Evolutionary conservation across 768 basidiomycete species (phyloP).

Genomic region (Tubosaeta brunneosetosa): DNA sequence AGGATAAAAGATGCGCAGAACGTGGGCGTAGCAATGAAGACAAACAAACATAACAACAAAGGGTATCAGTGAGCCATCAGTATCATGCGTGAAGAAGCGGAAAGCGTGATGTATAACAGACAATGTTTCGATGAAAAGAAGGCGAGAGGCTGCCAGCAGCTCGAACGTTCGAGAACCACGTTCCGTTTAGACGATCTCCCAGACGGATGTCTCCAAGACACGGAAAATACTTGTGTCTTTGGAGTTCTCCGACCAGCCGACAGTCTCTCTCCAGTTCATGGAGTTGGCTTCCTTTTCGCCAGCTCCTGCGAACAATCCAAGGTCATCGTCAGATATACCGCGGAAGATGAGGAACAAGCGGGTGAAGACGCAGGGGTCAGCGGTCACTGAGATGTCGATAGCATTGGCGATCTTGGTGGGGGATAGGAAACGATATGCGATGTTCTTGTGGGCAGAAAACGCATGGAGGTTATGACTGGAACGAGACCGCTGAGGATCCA

Average conservation of each 20-base stretch:
- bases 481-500: neutral
- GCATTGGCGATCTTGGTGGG: constrained; percentile 77
- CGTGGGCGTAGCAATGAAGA: constrained; percentile 10
- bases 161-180: constrained; percentile 1
- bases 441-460: constrained; percentile 76
- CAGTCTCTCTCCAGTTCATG: constrained; percentile 75
- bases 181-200: constrained; percentile 54
- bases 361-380: constrained; percentile 76
- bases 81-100: constrained; percentile 2
- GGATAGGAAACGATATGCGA: constrained; percentile 84
- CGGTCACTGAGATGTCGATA: constrained; percentile 82
- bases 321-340: constrained; percentile 75
- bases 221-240: constrained; percentile 73
- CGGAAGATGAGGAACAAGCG: constrained; percentile 85
- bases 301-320: constrained; percentile 66
- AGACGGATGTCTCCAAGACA: constrained; percentile 71
- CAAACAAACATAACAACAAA: constrained; percentile 17
- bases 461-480: constrained; percentile 69
- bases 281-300: constrained; percentile 84
- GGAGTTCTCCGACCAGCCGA: constrained; percentile 77
- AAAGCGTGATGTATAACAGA: constrained; percentile 8
- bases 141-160: constrained; percentile 19
- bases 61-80: constrained; percentile 18
- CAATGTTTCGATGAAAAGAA: constrained; percentile 5
- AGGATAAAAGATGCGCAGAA: constrained; percentile 4